These are phyloP conservation scores for Afroboletus lepidellus DNA, from an alignment of 1,284 basidiomycete genomes.

Conservation along the genomic window DNA sequence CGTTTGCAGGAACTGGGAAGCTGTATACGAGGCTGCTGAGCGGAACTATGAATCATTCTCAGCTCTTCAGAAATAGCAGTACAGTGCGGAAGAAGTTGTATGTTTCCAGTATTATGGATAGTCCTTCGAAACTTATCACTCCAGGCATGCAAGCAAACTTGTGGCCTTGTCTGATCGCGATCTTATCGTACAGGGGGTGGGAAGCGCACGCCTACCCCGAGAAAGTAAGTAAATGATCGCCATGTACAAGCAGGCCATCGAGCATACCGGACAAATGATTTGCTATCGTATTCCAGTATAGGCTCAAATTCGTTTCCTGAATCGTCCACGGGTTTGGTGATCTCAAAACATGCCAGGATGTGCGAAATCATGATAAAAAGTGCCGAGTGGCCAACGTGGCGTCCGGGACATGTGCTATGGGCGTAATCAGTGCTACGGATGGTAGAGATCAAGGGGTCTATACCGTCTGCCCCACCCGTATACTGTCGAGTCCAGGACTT, in stretches of 20 bases:
- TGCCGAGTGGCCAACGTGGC: constrained; percentile 3
- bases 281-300: neutral
- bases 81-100: no score
- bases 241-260: no score
- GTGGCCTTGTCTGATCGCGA: neutral
- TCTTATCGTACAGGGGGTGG: neutral
- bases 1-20: constrained; percentile 12
- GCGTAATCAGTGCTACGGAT: neutral
- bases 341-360: constrained; percentile 3
- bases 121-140: neutral
- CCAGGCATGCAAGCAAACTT: neutral
- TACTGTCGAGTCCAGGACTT: constrained; percentile 2
- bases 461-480: constrained; percentile 11
- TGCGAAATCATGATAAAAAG: constrained; percentile 5
- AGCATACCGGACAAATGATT: constrained; percentile 1
- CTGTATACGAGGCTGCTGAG: constrained; percentile 5
- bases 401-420: constrained; percentile 1
- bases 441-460: neutral
- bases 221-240: neutral
- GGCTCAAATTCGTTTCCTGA: constrained; percentile 2
- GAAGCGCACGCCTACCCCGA: neutral
- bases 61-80: neutral
- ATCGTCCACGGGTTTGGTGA: constrained; percentile 1
- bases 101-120: no score
- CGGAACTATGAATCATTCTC: constrained; percentile 4